Percentiles rank a stretch among this genome's conserved stretches.
Evolutionary conservation across 2,329 filamentous ascomycete genomes (phyloP).

Genomic region (Pestalotiopsis sp.): DNA sequence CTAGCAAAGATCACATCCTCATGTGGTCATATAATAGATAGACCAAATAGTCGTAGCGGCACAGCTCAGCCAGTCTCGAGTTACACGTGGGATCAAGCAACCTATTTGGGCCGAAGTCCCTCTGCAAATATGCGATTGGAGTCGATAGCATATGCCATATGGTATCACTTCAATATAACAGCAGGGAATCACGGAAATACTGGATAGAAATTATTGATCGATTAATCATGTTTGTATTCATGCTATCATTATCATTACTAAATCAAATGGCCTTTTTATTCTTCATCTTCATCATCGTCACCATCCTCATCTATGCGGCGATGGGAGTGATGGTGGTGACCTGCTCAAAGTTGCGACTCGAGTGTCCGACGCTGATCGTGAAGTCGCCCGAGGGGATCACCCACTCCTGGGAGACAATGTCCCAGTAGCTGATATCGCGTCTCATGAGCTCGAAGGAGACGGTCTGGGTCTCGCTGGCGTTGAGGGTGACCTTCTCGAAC

Average conservation of each 20-base stretch:
- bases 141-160: too few relatives aligned
- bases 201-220: neutral
- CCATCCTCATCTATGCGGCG: slow-evolving; percentile 10
- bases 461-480: slow-evolving; percentile 64
- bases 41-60: too few relatives aligned
- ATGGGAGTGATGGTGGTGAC: slow-evolving; percentile 16
- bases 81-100: too few relatives aligned
- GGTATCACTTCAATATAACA: too few relatives aligned
- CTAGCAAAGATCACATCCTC: neutral
- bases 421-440: slow-evolving; percentile 88
- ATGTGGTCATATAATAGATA: neutral
- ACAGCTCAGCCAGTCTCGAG: too few relatives aligned
- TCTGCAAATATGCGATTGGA: too few relatives aligned
- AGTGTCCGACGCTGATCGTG: slow-evolving; percentile 21
- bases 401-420: slow-evolving; percentile 78
- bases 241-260: slow-evolving; percentile 14
- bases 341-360: slow-evolving; percentile 20
- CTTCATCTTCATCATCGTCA: neutral
- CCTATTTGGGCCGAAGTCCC: too few relatives aligned
- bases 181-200: neutral
- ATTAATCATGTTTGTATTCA: slow-evolving; percentile 6
- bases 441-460: slow-evolving; percentile 74
- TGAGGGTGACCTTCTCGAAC: slow-evolving; percentile 77
- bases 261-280: neutral
- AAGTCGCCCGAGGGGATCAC: slow-evolving; percentile 23